phyloP scores from a whole-genome alignment of 208 protist species.

The Trypanosoma lewisi region DNA sequence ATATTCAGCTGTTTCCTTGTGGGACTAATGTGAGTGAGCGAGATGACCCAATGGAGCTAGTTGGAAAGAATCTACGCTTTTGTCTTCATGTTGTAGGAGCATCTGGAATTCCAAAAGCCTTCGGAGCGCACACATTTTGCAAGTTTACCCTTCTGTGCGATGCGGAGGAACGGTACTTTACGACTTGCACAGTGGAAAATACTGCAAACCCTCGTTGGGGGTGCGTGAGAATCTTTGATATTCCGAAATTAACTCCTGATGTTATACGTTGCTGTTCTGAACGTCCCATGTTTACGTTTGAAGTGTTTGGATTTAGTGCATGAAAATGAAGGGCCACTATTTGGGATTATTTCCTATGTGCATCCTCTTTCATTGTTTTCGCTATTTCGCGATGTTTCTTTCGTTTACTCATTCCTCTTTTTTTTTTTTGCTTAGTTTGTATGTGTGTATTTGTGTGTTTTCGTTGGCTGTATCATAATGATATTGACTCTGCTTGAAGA shows the following conservation, averaged over 20 bases:
- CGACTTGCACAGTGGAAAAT: constrained; percentile 46
- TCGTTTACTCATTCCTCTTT: no score
- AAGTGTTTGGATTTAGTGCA: constrained; percentile 72
- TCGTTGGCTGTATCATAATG: background rate
- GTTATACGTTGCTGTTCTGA: constrained; percentile 46
- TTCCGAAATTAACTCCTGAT: constrained; percentile 46
- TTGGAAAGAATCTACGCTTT: constrained; percentile 51
- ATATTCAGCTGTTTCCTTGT: constrained; percentile 61
- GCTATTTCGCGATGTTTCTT: background rate
- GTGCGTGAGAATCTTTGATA: constrained; percentile 65
- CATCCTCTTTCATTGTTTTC: background rate
- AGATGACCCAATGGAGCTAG: constrained; percentile 33
- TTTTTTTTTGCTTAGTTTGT: no score
- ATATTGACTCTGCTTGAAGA: background rate
- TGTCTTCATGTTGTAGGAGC: constrained; percentile 70
- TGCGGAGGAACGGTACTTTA: constrained; percentile 54
- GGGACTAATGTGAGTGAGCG: constrained; percentile 6
- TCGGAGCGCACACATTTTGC: constrained; percentile 50
- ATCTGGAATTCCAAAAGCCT: constrained; percentile 44
- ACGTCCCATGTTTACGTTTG: constrained; percentile 63
- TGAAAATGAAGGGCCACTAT: constrained; percentile 15
- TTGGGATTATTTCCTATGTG: no score
- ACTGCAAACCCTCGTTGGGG: constrained; percentile 46
- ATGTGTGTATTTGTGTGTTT: background rate
- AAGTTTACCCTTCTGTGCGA: constrained; percentile 59